A percentile compares a stretch with the other conserved stretches of the same genome.
Conservation (phyloP, 768 basidiomycete genomes). For the Butyriboletus loyo region DNA sequence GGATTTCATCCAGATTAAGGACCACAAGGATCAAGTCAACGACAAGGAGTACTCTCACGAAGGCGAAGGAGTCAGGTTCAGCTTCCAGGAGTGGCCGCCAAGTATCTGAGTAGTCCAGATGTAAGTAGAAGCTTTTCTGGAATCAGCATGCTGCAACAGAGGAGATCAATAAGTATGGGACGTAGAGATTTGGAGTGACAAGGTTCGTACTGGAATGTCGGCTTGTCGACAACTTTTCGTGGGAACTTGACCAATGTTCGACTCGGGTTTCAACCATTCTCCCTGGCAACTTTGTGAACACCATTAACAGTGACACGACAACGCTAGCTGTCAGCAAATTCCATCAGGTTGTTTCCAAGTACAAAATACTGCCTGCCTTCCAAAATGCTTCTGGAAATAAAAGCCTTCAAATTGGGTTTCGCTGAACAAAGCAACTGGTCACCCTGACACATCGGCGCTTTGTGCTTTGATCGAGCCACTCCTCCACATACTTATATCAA, state of each 20-base stretch:
- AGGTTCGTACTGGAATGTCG: neutral
- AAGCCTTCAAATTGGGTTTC: neutral
- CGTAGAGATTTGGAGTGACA: neutral
- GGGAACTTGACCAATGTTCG: neutral
- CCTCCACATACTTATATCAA: neutral
- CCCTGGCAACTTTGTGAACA: neutral
- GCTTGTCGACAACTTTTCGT: neutral
- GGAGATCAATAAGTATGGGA: neutral
- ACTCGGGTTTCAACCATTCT: neutral
- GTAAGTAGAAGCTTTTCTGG: neutral
- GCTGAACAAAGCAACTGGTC: conserved; percentile 11
- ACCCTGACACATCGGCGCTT: conserved; percentile 9
- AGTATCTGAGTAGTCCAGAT: neutral
- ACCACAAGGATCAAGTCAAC: neutral
- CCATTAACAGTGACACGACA: neutral
- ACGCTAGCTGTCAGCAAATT: neutral
- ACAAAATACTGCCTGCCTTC: too few relatives aligned
- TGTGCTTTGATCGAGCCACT: conserved; percentile 17
- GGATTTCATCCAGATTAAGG: neutral
- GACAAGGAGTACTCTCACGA: neutral
- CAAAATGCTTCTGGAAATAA: neutral
- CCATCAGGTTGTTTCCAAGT: too few relatives aligned
- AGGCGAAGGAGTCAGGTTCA: neutral
- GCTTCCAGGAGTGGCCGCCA: neutral
- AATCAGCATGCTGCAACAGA: neutral